These are phyloP conservation scores for Exophiala spinifera DNA, from an alignment of 2,329 filamentous ascomycete species.

Conservation along the genomic window DNA sequence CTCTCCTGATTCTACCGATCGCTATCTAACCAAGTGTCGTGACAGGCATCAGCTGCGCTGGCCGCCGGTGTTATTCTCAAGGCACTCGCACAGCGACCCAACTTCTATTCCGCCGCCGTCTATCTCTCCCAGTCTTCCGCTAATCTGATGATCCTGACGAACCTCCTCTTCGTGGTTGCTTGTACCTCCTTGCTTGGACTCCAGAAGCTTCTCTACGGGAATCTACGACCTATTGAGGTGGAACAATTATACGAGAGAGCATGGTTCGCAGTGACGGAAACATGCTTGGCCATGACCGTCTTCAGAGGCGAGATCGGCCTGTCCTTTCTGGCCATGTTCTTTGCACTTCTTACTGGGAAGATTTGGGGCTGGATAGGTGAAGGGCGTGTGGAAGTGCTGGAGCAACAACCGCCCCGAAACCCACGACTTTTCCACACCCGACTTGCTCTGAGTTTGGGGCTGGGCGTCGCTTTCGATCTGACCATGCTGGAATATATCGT, in stretches of 20 bases:
- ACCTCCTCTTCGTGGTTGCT: slow-evolving; percentile 79
- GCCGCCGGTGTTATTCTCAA: slow-evolving; percentile 81
- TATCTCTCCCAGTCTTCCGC: slow-evolving; percentile 96
- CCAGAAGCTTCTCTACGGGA: slow-evolving; percentile 86
- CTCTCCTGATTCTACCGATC: background rate
- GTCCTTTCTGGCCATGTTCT: slow-evolving; percentile 96
- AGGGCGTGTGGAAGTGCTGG: slow-evolving; percentile 86
- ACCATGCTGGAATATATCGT: slow-evolving; percentile 79
- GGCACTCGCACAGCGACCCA: slow-evolving; percentile 89
- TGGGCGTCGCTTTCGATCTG: slow-evolving; percentile 77
- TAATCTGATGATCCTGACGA: slow-evolving; percentile 90
- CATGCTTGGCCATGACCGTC: slow-evolving; percentile 95
- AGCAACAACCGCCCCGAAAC: slow-evolving; percentile 90
- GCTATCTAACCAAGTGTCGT: slow-evolving; percentile 14
- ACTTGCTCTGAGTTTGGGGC: slow-evolving; percentile 70
- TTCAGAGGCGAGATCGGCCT: slow-evolving; percentile 92
- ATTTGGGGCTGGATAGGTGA: slow-evolving; percentile 99
- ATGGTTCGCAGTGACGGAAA: slow-evolving; percentile 98
- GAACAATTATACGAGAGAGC: slow-evolving; percentile 96
- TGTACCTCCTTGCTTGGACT: slow-evolving; percentile 79
- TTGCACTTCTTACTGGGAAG: slow-evolving; percentile 85
- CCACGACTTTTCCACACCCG: slow-evolving; percentile 83
- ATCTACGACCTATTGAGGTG: slow-evolving; percentile 86
- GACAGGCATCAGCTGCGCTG: slow-evolving; percentile 74
- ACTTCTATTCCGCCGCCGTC: slow-evolving; percentile 97